These are phyloP conservation scores for Arthrobotrys sinensis DNA, from an alignment of 2,329 filamentous ascomycete species.

Conservation along the genomic window DNA sequence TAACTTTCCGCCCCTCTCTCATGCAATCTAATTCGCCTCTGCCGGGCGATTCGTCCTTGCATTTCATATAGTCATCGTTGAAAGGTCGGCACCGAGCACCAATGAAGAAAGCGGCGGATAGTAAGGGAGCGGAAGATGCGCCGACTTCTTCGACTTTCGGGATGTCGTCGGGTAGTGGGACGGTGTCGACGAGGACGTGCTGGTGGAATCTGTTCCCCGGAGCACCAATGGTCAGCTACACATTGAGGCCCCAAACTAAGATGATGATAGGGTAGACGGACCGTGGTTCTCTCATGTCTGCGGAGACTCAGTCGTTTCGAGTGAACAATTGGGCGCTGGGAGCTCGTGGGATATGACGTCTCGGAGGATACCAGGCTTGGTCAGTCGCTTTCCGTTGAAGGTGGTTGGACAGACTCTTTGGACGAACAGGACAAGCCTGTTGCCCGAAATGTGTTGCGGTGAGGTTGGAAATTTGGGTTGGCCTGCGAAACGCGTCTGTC, in stretches of 20 bases:
- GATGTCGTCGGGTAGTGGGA: slow-evolving; percentile 91
- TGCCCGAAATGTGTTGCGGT: slow-evolving; percentile 50
- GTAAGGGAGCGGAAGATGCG: slow-evolving; percentile 89
- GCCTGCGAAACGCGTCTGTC: slow-evolving; percentile 54
- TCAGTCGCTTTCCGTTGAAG: slow-evolving; percentile 17
- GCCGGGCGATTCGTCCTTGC: slow-evolving; percentile 94
- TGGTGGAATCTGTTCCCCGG: slow-evolving; percentile 85
- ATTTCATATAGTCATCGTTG: slow-evolving; percentile 99
- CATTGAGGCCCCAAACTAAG: neutral
- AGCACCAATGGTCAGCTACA: slow-evolving; percentile 18
- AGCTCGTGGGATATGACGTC: slow-evolving; percentile 36
- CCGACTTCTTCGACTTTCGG: slow-evolving; percentile 95
- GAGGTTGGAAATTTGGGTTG: slow-evolving; percentile 47
- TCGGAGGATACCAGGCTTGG: slow-evolving; percentile 43
- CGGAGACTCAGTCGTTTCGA: slow-evolving; percentile 18
- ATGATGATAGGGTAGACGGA: slow-evolving; percentile 9
- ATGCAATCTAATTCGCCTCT: slow-evolving; percentile 93
- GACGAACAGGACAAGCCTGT: slow-evolving; percentile 19
- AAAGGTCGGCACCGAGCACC: slow-evolving; percentile 93
- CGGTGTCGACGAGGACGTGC: slow-evolving; percentile 92
- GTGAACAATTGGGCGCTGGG: slow-evolving; percentile 38
- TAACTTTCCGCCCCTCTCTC: slow-evolving; percentile 96
- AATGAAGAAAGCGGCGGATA: slow-evolving; percentile 96
- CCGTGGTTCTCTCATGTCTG: slow-evolving; percentile 57
- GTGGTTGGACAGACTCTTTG: slow-evolving; percentile 41